Evolutionary conservation across 1,284 basidiomycete genomes (phyloP), one percentile per base, ranked within the genome.

Genomic region (Leccinum pachyderme): DNA sequence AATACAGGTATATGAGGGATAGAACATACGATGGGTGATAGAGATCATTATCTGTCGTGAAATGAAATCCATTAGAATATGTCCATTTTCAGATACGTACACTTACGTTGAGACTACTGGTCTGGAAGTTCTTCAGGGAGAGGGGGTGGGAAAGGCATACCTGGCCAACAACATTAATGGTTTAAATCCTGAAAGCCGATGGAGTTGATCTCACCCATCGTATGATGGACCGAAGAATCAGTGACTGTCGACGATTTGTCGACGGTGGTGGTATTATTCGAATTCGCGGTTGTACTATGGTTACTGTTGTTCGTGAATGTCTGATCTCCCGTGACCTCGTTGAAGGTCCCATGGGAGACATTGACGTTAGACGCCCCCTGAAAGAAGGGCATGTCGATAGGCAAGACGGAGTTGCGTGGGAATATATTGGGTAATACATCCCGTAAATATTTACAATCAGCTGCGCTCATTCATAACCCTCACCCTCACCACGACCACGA

Each of bases 141-240:
- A 7, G 49, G 51, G 1, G 52, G 57, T 15, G 50, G 48, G 0
- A 18, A 22, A 12, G 63, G 53, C 32, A 65, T 49, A 4, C 39
- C 64, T 64, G 7, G 1, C 41, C 13, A 5, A 46, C 11, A 29
- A 25, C 1, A 12, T 51, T 18, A 4, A 11, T 18, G 18, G 18
- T 39, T 37, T 8, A 49, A 48, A 49, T 37, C 15, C 24, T 7
- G 18, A 46, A 5, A 15, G 9, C 28, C 7, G 5, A 47, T 39
- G 15, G 12, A 25, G 4, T 7, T 7, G 41, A 43, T 46, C 57
- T 53, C 53, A 69, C 63, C 57, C 56, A 64, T 65, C 24, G 67
- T 55, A 31, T 66, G 67, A 39, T 67, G 65, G n/a, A 66, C 61
- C 3, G 67, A 66, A 2, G 64, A 62, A 49, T 69, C 64, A 3